Base-by-base conservation (phyloP, 2,329 filamentous ascomycete genomes). In the Anthostomella pinea region DNA sequence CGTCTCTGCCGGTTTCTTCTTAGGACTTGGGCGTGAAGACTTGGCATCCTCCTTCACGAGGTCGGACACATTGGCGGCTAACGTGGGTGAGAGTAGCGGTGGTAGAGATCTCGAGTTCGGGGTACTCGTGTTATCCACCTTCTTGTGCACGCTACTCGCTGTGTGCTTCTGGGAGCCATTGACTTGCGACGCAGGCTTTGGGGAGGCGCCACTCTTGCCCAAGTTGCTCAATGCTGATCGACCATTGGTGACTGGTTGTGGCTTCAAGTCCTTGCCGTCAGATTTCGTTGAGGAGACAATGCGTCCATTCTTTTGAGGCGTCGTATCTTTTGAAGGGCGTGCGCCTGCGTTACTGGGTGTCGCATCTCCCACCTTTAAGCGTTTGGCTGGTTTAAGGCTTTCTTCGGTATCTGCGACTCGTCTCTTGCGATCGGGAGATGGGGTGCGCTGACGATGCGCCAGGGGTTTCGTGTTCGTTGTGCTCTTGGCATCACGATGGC, bases 41-140 rank as follows among this genome's bases (percentile, higher is more conserved):
- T 51, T 33, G 17, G 52, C 33, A 20, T 48, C 49, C 38, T 60
- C 57, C 11, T 58, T 51, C 26, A 64, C 50, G 14, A 64, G 62
- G 21, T 69, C 68, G 17, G 72, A 63, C 23, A 63, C 46, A 17
- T 53, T 64, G 8, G 28, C 33, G 16, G 46, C 36, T 14, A 41
- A n/a, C 15, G 76, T 60, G 22, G 75, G 75, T 1, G 75, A 79
- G 10, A 79, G 52, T 19, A 79, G 49, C 3, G 69, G 71, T 7
- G 75, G 75, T 6, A 79, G 62, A 16, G 59, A 57, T 17, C 67
- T 70, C 2, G 60, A 51, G 8, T 56, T 54, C 5, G 49, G 32
- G 20, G 39, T 48, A 8, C 43, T 30, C 23, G 41, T 51, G 8
- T 51, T 45, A 14, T 70, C 67, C 14, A 53, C 31, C 48, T 69